These are phyloP conservation scores for Sorghum bicolor DNA, from an alignment of 176 grass and related monocot genomes.

Conservation along the genomic window Sorghum_bicolor_NCBIv3 NC_012876.2:59429501-59430000, in stretches of 20 bases:
- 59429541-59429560: not conserved
- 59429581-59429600: not conserved
- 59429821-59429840: not conserved
- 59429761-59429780: not conserved
- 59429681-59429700: not conserved
- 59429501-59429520: not conserved
- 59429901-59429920: not conserved
- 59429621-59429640: not conserved
- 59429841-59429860: too few relatives aligned
- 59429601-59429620: not conserved
- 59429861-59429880: too few relatives aligned
- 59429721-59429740: not conserved
- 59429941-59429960: not conserved
- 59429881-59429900: too few relatives aligned
- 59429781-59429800: not conserved
- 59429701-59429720: not conserved
- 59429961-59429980: not conserved
- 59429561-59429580: not conserved
- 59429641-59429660: conserved; percentile 8
- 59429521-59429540: not conserved
- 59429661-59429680: not conserved
- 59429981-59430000: not conserved
- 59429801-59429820: not conserved
- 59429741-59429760: not conserved
- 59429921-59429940: not conserved